Percentiles rank a stretch among this genome's conserved stretches.
Conservation (phyloP, 768 basidiomycete genomes). For the Pulveroboletus ravenelii region DNA sequence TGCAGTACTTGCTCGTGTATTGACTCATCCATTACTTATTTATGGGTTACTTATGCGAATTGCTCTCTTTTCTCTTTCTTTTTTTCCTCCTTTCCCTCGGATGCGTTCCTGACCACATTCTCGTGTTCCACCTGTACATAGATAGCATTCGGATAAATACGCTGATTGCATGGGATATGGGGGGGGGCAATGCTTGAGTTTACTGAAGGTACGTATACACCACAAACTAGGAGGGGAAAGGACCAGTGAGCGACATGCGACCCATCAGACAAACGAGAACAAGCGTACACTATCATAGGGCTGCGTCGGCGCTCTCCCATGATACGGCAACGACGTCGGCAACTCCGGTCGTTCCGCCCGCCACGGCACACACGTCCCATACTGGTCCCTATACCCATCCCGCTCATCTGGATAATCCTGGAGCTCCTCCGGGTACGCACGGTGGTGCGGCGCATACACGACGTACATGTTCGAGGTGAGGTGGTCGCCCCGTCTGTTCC, state of each 20-base stretch:
- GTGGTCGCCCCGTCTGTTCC: slow-evolving; percentile 77
- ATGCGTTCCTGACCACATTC: not conserved
- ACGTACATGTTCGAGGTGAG: slow-evolving; percentile 51
- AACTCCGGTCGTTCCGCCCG: slow-evolving; percentile 49
- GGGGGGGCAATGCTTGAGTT: not conserved
- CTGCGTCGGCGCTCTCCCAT: slow-evolving; percentile 46
- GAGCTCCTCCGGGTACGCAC: slow-evolving; percentile 59
- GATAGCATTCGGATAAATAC: slow-evolving; percentile 20
- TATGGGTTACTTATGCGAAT: slow-evolving; percentile 20
- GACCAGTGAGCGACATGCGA: not conserved
- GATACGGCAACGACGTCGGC: slow-evolving; percentile 55
- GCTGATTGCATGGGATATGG: not conserved
- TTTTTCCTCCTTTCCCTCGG: no score
- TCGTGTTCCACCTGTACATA: not conserved
- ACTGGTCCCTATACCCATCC: slow-evolving; percentile 54
- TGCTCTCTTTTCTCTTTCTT: not conserved
- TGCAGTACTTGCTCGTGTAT: not conserved
- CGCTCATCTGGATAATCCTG: slow-evolving; percentile 51
- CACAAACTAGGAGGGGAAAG: slow-evolving; percentile 32
- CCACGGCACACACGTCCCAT: slow-evolving; percentile 40
- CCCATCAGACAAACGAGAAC: not conserved
- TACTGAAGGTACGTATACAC: slow-evolving; percentile 34
- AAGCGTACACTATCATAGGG: slow-evolving; percentile 54
- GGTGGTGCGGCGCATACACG: slow-evolving; percentile 58
- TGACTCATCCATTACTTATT: slow-evolving; percentile 11